Percentiles rank a stretch among this genome's conserved stretches.
phyloP scores from a whole-genome alignment of 208 protist species.

The Zelonia costaricensis region DNA sequence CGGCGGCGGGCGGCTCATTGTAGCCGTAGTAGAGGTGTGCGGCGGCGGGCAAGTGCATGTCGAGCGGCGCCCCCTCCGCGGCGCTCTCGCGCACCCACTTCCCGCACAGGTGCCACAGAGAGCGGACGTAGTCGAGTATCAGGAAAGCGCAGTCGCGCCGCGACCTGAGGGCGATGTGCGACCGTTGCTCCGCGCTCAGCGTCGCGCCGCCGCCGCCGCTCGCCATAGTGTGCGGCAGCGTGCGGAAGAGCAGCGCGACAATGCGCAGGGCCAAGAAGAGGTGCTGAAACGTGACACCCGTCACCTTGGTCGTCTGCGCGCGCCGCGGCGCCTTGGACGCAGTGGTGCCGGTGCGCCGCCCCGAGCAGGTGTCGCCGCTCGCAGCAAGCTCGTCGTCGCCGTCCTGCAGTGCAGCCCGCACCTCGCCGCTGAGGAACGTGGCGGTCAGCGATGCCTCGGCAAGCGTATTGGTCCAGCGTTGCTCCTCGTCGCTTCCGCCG shows the following conservation, averaged over 20 bases:
- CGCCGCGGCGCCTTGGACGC: constrained; percentile 1
- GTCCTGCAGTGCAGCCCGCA: neutral
- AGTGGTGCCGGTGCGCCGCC: neutral
- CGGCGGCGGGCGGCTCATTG: constrained; percentile 16
- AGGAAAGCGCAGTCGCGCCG: constrained; percentile 46
- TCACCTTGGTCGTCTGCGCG: neutral
- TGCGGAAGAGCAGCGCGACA: constrained; percentile 25
- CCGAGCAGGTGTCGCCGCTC: neutral
- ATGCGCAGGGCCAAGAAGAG: constrained; percentile 28
- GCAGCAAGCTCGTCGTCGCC: neutral
- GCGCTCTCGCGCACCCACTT: constrained; percentile 5
- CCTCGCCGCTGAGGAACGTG: constrained; percentile 6
- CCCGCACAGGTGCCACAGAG: constrained; percentile 49
- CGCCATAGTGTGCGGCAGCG: neutral
- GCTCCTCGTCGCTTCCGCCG: neutral
- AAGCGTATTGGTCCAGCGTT: constrained; percentile 2
- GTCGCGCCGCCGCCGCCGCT: constrained; percentile 1
- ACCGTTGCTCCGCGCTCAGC: constrained; percentile 1
- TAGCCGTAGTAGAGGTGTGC: constrained; percentile 51
- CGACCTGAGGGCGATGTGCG: neutral
- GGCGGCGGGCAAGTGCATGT: constrained; percentile 30
- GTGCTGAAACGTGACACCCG: constrained; percentile 22
- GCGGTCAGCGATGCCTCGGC: constrained; percentile 17
- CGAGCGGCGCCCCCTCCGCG: neutral
- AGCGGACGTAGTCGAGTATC: constrained; percentile 72